A percentile compares a stretch with the other conserved stretches of the same genome.
Evolutionary conservation across 192 early-diverging fungal species (phyloP).

Genomic region (Coemansia sp.): DNA sequence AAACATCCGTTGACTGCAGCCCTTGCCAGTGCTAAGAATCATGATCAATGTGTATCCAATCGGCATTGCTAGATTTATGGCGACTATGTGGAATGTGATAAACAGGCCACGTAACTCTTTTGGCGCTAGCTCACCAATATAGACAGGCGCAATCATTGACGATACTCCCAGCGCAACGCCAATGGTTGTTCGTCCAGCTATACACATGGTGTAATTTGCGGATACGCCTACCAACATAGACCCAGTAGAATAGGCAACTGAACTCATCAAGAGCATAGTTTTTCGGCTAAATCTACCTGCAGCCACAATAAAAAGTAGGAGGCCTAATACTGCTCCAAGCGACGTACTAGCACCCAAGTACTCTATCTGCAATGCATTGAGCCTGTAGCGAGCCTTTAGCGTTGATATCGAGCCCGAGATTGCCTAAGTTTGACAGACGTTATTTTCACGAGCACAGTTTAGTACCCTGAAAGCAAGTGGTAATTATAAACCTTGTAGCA

Average conservation of each 20-base stretch:
- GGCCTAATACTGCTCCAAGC: constrained; percentile 23
- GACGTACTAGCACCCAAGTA: constrained; percentile 26
- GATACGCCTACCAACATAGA: constrained; percentile 15
- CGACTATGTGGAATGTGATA: constrained; percentile 29
- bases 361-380: constrained; percentile 22
- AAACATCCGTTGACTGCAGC: constrained; percentile 18
- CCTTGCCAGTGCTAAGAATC: background rate
- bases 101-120: constrained; percentile 32
- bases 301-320: constrained; percentile 14
- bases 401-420: constrained; percentile 12
- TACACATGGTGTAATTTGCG: constrained; percentile 10
- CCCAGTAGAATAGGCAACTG: constrained; percentile 13
- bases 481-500: background rate
- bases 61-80: constrained; percentile 28
- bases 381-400: constrained; percentile 9
- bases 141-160: constrained; percentile 33
- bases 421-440: constrained; percentile 6
- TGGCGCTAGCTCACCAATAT: constrained; percentile 35
- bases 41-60: constrained; percentile 16
- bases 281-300: constrained; percentile 11
- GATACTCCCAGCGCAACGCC: constrained; percentile 30
- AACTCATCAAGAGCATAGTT: constrained; percentile 10
- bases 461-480: background rate
- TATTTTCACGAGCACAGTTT: background rate
- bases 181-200: constrained; percentile 18